phyloP scores from a whole-genome alignment of 768 basidiomycete species.

The Megacollybia marginata region DNA sequence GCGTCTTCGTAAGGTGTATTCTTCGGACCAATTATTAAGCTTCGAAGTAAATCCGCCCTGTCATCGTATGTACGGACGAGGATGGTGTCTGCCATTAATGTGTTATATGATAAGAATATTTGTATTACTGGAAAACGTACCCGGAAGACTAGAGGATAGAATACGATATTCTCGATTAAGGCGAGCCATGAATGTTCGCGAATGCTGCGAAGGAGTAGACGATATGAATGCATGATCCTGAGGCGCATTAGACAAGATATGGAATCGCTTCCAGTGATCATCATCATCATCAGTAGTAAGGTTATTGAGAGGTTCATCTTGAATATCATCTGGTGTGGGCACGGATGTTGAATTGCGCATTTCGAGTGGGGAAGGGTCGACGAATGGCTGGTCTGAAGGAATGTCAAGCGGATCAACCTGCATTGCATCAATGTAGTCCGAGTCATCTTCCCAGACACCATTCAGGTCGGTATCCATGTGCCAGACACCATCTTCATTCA shows the following conservation, averaged over 20 bases:
- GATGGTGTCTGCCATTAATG: constrained; percentile 57
- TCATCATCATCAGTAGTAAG: constrained; percentile 12
- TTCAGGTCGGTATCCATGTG: constrained; percentile 27
- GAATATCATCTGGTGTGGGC: constrained; percentile 14
- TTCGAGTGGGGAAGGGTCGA: not conserved
- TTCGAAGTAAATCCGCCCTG: constrained; percentile 78
- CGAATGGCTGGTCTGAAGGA: constrained; percentile 3
- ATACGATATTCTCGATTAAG: constrained; percentile 79
- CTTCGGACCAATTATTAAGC: constrained; percentile 85
- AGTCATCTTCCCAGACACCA: constrained; percentile 23
- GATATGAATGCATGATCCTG: constrained; percentile 76
- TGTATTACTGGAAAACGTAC: constrained; percentile 26
- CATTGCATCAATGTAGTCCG: constrained; percentile 20
- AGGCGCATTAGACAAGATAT: constrained; percentile 68
- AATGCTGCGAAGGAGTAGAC: constrained; percentile 52
- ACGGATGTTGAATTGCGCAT: not conserved
- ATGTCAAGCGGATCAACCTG: constrained; percentile 16
- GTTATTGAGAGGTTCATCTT: constrained; percentile 18
- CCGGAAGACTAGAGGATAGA: constrained; percentile 73
- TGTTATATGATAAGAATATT: too few species aligned
- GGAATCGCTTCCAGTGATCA: constrained; percentile 72
- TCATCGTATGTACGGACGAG: constrained; percentile 89
- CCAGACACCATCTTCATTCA: constrained; percentile 42
- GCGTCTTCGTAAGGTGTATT: constrained; percentile 95
- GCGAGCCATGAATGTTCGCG: constrained; percentile 69